Percentiles rank a stretch among this genome's conserved stretches.
Conservation (phyloP, 2,329 filamentous ascomycete species). For the Colletotrichum endophyticum region DNA sequence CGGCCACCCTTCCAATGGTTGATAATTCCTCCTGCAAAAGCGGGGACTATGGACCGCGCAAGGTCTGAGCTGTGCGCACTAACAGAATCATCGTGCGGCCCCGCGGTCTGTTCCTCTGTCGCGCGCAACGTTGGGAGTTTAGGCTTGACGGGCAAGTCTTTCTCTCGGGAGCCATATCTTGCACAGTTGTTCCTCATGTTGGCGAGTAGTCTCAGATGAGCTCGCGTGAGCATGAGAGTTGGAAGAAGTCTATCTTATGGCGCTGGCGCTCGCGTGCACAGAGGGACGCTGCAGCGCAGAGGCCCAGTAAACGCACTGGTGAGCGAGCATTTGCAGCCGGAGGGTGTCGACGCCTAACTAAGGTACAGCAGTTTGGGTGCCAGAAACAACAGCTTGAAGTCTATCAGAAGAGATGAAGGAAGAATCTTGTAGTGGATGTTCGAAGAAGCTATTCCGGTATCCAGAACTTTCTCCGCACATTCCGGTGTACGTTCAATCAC, state of each 20-base stretch:
- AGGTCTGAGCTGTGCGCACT: accelerated
- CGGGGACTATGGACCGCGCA: background rate
- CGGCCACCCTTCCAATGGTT: constrained; percentile 12
- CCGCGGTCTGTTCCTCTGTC: no score
- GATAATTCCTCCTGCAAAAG: no score
- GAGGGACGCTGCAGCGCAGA: background rate
- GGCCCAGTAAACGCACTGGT: background rate
- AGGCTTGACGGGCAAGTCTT: background rate
- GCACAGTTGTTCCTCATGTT: background rate
- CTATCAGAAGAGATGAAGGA: background rate
- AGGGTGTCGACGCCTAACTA: background rate
- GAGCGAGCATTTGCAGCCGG: background rate
- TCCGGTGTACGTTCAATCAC: background rate
- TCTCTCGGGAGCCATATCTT: accelerated
- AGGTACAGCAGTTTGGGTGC: background rate
- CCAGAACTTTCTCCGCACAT: background rate
- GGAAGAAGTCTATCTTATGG: background rate
- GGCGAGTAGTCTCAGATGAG: background rate
- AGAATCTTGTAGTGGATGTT: background rate
- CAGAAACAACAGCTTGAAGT: background rate
- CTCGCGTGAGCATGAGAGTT: background rate
- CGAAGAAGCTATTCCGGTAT: background rate
- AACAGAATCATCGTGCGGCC: no score
- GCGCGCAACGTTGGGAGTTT: background rate
- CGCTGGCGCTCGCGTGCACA: background rate